These are phyloP conservation scores for Xylaria sp. DNA, from an alignment of 2,329 filamentous ascomycete species.

Conservation along the genomic window DNA sequence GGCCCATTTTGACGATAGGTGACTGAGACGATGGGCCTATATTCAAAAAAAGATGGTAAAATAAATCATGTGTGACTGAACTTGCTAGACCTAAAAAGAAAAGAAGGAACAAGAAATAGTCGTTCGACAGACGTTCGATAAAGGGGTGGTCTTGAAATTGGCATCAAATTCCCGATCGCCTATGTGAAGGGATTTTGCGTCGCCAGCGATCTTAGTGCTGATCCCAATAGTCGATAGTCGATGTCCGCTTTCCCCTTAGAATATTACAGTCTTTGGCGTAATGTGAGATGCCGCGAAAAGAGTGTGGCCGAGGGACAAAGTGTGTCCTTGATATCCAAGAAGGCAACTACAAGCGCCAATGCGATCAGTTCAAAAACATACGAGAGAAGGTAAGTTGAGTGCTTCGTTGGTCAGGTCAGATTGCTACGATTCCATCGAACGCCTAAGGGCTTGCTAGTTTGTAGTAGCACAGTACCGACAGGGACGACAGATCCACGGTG, in stretches of 20 bases:
- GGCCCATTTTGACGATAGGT: conserved; percentile 9
- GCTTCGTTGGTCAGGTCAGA: not conserved
- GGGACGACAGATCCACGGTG: conserved; percentile 15
- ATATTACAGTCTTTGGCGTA: not conserved
- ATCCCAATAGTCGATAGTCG: conserved; percentile 25
- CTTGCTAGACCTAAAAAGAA: not conserved
- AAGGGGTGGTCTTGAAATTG: conserved; percentile 9
- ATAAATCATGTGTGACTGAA: not conserved
- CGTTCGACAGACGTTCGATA: not conserved
- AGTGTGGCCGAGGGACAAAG: not conserved
- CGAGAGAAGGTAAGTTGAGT: conserved; percentile 3
- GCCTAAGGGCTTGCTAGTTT: conserved; percentile 11
- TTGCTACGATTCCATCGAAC: conserved; percentile 17
- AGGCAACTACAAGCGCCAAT: not conserved
- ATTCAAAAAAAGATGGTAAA: conserved; percentile 1
- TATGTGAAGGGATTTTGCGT: conserved; percentile 3
- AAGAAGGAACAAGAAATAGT: not conserved
- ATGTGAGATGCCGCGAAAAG: conserved; percentile 8
- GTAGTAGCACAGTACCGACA: conserved; percentile 20
- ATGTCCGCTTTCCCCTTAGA: conserved; percentile 7
- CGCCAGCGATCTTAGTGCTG: conserved; percentile 22
- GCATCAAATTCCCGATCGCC: conserved; percentile 9
- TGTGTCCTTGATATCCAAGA: not conserved
- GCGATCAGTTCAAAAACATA: not conserved
- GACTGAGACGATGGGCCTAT: not conserved